These are phyloP conservation scores for Chaetoceros muelleri DNA, from an alignment of 108 stramenopile genomes.

Conservation along the genomic window DNA sequence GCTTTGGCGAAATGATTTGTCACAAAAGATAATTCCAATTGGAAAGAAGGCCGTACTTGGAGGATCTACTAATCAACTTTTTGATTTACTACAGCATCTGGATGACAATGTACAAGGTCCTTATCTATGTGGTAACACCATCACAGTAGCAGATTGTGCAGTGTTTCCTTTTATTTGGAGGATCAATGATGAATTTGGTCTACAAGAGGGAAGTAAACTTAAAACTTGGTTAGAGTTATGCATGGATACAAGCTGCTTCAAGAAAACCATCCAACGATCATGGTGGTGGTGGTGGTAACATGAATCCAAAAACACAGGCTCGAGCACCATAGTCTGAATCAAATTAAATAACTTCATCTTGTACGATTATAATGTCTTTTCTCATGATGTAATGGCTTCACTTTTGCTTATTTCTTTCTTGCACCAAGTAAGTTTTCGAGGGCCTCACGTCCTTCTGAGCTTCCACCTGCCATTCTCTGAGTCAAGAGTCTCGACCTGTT, in stretches of 20 bases:
- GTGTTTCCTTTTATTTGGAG: constrained; percentile 84
- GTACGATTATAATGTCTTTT: too few relatives aligned
- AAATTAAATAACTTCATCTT: too few relatives aligned
- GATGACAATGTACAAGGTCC: constrained; percentile 36
- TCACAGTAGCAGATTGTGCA: constrained; percentile 72
- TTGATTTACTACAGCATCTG: constrained; percentile 34
- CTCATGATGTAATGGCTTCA: too few relatives aligned
- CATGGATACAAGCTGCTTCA: constrained; percentile 30
- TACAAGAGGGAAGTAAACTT: constrained; percentile 30
- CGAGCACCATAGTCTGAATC: too few relatives aligned
- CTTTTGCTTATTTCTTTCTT: neutral
- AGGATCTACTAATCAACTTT: constrained; percentile 34
- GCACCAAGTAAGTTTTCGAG: constrained; percentile 3
- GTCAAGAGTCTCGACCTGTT: constrained; percentile 63
- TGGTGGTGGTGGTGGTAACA: constrained; percentile 86
- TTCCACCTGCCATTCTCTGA: constrained; percentile 53
- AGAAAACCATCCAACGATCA: constrained; percentile 47
- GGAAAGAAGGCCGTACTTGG: constrained; percentile 65
- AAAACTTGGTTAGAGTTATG: constrained; percentile 47
- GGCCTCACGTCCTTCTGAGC: constrained; percentile 34
- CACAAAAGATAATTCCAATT: constrained; percentile 41
- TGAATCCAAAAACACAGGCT: too few relatives aligned
- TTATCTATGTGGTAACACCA: constrained; percentile 40
- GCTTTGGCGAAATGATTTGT: constrained; percentile 39
- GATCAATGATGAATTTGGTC: constrained; percentile 57